phyloP scores from a whole-genome alignment of 441 rosid species.

The Daphne laureola region DNA sequence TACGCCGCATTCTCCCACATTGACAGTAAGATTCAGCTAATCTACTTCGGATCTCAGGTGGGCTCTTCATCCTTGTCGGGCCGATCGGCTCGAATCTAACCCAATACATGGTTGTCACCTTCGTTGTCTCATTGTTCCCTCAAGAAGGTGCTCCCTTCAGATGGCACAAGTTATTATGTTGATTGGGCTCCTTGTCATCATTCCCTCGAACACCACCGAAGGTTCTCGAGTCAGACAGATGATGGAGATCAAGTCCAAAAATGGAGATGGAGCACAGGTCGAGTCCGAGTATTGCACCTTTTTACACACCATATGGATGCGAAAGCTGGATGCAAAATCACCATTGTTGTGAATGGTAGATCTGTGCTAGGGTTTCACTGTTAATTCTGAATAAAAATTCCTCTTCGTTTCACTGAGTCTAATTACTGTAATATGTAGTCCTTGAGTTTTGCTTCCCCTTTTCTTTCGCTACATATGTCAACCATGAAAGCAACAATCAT shows the following conservation, averaged over 20 bases:
- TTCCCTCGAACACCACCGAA: conserved; percentile 21
- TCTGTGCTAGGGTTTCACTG: conserved; percentile 84
- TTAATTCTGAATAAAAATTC: too few species aligned
- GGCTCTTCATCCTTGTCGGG: conserved; percentile 96
- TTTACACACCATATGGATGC: conserved; percentile 74
- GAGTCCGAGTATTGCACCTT: conserved; percentile 69
- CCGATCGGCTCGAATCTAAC: conserved; percentile 65
- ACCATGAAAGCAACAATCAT: too few species aligned
- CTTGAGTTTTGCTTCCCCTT: too few species aligned
- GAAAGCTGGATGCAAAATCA: conserved; percentile 54
- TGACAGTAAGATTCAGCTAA: conserved; percentile 84
- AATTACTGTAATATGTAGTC: too few species aligned
- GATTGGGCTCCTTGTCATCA: conserved; percentile 14
- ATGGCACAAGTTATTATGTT: conserved; percentile 9
- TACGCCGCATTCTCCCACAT: conserved; percentile 74
- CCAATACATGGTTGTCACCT: conserved; percentile 86
- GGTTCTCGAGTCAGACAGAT: conserved; percentile 60
- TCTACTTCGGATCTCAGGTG: conserved; percentile 71
- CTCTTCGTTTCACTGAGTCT: too few species aligned
- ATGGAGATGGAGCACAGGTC: conserved; percentile 78
- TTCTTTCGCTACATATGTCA: too few species aligned
- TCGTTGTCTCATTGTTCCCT: conserved; percentile 72
- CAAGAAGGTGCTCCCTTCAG: conserved; percentile 27
- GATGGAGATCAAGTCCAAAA: conserved; percentile 77
- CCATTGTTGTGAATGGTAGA: conserved; percentile 63